phyloP scores from a whole-genome alignment of 2,329 filamentous ascomycete genomes.

The Pseudogymnoascus sp. region DNA sequence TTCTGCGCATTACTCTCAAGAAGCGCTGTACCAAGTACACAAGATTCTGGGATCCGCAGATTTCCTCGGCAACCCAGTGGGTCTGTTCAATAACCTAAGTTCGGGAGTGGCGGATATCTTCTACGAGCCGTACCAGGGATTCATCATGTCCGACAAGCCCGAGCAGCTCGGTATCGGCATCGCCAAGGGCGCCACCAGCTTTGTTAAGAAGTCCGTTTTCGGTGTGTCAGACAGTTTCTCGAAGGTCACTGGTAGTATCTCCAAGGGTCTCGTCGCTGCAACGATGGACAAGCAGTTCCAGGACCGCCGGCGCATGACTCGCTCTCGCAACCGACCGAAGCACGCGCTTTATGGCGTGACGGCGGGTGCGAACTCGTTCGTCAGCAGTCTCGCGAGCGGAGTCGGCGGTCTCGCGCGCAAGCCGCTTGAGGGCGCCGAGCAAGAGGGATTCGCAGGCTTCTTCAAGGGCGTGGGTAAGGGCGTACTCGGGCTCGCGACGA shows the following conservation, averaged over 20 bases:
- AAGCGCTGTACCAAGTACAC: conserved; percentile 91
- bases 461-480: conserved; percentile 98
- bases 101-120: conserved; percentile 97
- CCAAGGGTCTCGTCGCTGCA: conserved; percentile 89
- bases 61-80: conserved; percentile 95
- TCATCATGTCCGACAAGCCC: conserved; percentile 91
- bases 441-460: conserved; percentile 88
- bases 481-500: conserved; percentile 86
- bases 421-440: conserved; percentile 89
- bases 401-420: conserved; percentile 90
- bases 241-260: conserved; percentile 94
- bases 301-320: conserved; percentile 86
- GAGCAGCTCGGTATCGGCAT: conserved; percentile 94
- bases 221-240: conserved; percentile 96
- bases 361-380: conserved; percentile 88
- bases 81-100: conserved; percentile 95
- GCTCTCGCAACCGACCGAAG: conserved; percentile 88
- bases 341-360: conserved; percentile 96
- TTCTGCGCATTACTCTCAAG: conserved; percentile 92
- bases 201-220: conserved; percentile 98
- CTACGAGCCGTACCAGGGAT: conserved; percentile 96
- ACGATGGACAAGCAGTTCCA: conserved; percentile 99
- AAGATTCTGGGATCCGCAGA: conserved; percentile 96
- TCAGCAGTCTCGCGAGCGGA: conserved; percentile 85
- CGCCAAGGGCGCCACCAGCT: conserved; percentile 91